These are phyloP conservation scores for Aspergillus quadrilineatus DNA, from an alignment of 2,329 filamentous ascomycete genomes.

Conservation along the genomic window DNA sequence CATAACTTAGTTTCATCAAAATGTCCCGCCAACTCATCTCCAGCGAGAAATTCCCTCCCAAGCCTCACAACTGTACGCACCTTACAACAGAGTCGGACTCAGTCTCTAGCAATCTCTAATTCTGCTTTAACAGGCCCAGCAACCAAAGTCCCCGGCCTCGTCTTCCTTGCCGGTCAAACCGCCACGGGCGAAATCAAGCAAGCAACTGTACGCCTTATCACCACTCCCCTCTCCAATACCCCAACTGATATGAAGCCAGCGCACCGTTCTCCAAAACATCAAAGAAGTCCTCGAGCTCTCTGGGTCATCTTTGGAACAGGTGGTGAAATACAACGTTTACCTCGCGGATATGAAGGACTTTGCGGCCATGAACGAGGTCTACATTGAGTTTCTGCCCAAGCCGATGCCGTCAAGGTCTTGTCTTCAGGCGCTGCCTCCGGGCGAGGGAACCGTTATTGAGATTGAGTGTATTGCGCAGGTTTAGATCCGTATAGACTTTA, in stretches of 20 bases:
- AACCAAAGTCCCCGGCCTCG: slow-evolving; percentile 47
- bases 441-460: slow-evolving; percentile 45
- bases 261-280: slow-evolving; percentile 50
- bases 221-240: neutral
- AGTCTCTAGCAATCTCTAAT: neutral
- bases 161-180: slow-evolving; percentile 51
- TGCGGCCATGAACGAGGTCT: slow-evolving; percentile 65
- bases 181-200: slow-evolving; percentile 52
- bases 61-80: slow-evolving; percentile 48
- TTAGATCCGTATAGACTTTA: neutral
- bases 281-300: slow-evolving; percentile 60
- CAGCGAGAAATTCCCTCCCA: slow-evolving; percentile 49
- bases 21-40: slow-evolving; percentile 51
- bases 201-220: slow-evolving; percentile 41
- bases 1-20: slow-evolving; percentile 2
- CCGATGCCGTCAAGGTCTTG: slow-evolving; percentile 47
- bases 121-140: slow-evolving; percentile 37
- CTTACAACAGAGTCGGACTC: too few relatives aligned
- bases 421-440: slow-evolving; percentile 42
- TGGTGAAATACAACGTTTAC: slow-evolving; percentile 66
- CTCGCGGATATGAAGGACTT: slow-evolving; percentile 65
- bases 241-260: slow-evolving; percentile 16
- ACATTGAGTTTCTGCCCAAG: slow-evolving; percentile 42
- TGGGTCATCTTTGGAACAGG: slow-evolving; percentile 57
- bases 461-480: slow-evolving; percentile 48